Evolutionary conservation across 75 land plant genomes (phyloP), one percentile per base, ranked within the genome.

Genomic region (Picea glauca): DNA sequence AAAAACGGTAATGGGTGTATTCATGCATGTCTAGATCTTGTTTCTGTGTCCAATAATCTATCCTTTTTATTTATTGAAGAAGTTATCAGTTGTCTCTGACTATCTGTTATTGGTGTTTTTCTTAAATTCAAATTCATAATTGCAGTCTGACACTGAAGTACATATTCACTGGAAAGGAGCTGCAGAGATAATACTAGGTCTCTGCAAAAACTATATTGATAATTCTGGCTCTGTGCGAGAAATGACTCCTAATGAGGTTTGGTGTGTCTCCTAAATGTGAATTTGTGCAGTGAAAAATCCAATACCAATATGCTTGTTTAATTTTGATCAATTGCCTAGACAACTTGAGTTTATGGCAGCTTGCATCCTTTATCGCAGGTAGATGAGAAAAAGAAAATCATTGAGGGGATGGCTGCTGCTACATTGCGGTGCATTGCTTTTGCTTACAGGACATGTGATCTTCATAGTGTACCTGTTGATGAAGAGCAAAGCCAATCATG

Each of bases 371-470:
- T 76, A 59, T 65, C 62, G n/a, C 80, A 92, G 92, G 74, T 35
- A 50, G 67, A 76, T n/a, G 86, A 86, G 75, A 81, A 91, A 6
- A 78, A 80, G 62, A 79, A 75, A 21, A 75, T 78, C 62, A 89
- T 96, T 78, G 91, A 92, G 67, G 86, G 85, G 2, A 96, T 96
- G 99, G 99, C 98, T 77, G 89, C 89, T 43, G 77, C 61, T 20
- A 87, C 95, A 72, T 78, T 96, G 81, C 87, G 99, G 0, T 96
- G 99, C 80, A 84, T 96, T 72, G 99, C 95, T 61, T 89, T 96
- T 85, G 94, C 93, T 58, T 92, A 85, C 76, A 81, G 90, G 79
- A 40, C 62, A n/a, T 54, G 50, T 80, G 86, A 92, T 65, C 4
- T 73, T 18, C 83, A 86, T 14, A 68, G 64, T 38, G 74, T 90